phyloP scores from a whole-genome alignment of 2,329 filamentous ascomycete species.

The Colletotrichum sp. region DNA sequence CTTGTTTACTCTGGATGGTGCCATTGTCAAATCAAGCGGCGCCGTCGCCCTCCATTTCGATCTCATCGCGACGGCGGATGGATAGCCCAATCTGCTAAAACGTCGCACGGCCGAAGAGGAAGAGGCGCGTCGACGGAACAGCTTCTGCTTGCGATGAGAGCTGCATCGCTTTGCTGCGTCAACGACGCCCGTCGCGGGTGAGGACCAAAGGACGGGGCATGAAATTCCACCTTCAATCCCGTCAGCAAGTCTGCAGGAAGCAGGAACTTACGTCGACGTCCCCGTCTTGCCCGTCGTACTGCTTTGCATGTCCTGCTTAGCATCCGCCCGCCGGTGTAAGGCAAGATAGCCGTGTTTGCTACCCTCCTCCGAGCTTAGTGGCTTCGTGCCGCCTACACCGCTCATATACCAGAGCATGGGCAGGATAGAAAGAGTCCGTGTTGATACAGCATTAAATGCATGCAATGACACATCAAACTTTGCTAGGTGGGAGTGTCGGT shows the following conservation, averaged over 20 bases:
- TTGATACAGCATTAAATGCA: slow-evolving; percentile 17
- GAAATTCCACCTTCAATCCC: background rate
- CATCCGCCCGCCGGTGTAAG: slow-evolving; percentile 7
- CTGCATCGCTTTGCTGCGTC: background rate
- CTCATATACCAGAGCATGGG: slow-evolving; percentile 5
- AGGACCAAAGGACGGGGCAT: background rate
- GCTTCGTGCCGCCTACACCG: slow-evolving; percentile 19
- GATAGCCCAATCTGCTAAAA: slow-evolving; percentile 16
- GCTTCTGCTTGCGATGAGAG: background rate
- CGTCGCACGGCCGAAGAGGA: background rate
- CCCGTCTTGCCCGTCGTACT: background rate
- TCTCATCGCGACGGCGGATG: slow-evolving; percentile 27
- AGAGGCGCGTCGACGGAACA: background rate
- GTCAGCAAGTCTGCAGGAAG: slow-evolving; percentile 3
- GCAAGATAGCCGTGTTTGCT: slow-evolving; percentile 16
- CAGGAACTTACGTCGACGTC: background rate
- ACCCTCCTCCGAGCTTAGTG: slow-evolving; percentile 18
- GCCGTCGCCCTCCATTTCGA: slow-evolving; percentile 29
- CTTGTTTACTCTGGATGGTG: slow-evolving; percentile 19
- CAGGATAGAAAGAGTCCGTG: background rate
- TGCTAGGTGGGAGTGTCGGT: background rate
- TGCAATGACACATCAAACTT: slow-evolving; percentile 19
- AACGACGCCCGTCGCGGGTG: background rate
- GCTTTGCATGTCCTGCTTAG: slow-evolving; percentile 5
- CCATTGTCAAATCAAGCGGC: slow-evolving; percentile 39